These are phyloP conservation scores for Magnaporthales sp. DNA, from an alignment of 2,329 filamentous ascomycete genomes.

Conservation along the genomic window DNA sequence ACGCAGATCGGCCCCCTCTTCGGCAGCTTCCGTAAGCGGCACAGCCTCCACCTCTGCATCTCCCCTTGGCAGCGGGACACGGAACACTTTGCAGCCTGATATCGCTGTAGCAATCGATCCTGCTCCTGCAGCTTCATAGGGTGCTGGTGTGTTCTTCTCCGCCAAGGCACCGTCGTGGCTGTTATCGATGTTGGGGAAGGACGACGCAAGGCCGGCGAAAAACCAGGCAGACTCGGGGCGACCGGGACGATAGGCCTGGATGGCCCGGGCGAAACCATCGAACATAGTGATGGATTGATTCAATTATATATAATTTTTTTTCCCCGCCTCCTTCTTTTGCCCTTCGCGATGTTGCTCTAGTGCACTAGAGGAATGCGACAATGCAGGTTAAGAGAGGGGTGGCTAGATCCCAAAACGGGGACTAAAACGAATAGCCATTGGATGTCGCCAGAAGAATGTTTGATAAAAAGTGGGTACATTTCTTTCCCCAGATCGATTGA, in stretches of 20 bases:
- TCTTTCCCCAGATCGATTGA: neutral
- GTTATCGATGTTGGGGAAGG: neutral
- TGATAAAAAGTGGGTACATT: neutral
- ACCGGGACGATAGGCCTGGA: neutral
- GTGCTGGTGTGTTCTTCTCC: neutral
- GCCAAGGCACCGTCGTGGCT: neutral
- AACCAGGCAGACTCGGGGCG: neutral
- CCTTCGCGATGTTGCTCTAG: too few relatives aligned
- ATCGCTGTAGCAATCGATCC: neutral
- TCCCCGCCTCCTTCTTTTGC: too few relatives aligned
- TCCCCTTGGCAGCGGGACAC: neutral
- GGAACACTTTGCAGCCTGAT: neutral
- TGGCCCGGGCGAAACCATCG: neutral
- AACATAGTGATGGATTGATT: neutral
- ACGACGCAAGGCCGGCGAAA: neutral
- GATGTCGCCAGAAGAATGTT: neutral
- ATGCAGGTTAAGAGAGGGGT: neutral
- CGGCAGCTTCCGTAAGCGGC: conserved; percentile 22
- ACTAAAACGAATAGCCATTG: neutral
- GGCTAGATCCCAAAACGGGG: neutral
- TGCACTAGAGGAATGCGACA: neutral
- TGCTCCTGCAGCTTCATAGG: neutral
- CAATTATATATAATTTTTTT: too few relatives aligned
- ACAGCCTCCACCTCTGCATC: conserved; percentile 24
- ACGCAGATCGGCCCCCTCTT: conserved; percentile 28